A percentile compares a stretch with the other conserved stretches of the same genome.
These are phyloP conservation scores for Jaltomata sinuosa DNA, from an alignment of 257 asterid species.

Conservation along the genomic window DNA sequence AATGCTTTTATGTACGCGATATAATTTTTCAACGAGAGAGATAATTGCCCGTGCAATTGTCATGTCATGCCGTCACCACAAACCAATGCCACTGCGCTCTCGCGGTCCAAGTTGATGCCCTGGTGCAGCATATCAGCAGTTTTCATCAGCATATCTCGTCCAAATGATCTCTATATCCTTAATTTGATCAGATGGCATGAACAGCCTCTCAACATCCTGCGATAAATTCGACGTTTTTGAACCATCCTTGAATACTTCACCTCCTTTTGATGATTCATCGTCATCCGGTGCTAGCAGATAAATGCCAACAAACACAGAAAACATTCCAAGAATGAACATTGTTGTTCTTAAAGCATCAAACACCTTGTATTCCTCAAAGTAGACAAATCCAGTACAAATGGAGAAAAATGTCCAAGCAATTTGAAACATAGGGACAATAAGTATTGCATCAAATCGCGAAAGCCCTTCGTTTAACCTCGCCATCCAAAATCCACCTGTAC, in stretches of 20 bases:
- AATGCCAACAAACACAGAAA: constrained; percentile 86
- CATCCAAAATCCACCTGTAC: constrained; percentile 99
- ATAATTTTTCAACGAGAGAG: background rate
- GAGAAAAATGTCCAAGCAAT: constrained; percentile 96
- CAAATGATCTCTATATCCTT: constrained; percentile 48
- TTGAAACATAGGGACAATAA: constrained; percentile 98
- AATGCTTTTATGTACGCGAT: background rate
- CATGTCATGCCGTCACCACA: background rate
- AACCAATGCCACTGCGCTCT: background rate
- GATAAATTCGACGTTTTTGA: constrained; percentile 33
- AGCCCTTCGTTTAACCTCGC: constrained; percentile 87
- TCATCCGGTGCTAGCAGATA: constrained; percentile 82
- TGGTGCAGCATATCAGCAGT: constrained; percentile 22
- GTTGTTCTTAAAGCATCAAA: constrained; percentile 80
- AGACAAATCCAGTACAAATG: constrained; percentile 93
- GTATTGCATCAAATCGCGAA: constrained; percentile 85
- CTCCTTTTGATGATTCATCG: constrained; percentile 65
- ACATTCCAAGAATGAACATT: constrained; percentile 83
- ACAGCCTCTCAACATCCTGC: constrained; percentile 51
- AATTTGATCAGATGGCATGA: constrained; percentile 28
- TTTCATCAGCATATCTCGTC: constrained; percentile 34
- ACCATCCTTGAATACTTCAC: constrained; percentile 53
- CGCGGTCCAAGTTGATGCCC: background rate
- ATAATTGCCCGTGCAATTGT: background rate
- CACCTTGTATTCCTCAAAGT: constrained; percentile 94